Percentiles rank a stretch among this genome's conserved stretches.
Evolutionary conservation across 441 rosid species (phyloP).

Genomic region (Bocquillonia castaneifolia): DNA sequence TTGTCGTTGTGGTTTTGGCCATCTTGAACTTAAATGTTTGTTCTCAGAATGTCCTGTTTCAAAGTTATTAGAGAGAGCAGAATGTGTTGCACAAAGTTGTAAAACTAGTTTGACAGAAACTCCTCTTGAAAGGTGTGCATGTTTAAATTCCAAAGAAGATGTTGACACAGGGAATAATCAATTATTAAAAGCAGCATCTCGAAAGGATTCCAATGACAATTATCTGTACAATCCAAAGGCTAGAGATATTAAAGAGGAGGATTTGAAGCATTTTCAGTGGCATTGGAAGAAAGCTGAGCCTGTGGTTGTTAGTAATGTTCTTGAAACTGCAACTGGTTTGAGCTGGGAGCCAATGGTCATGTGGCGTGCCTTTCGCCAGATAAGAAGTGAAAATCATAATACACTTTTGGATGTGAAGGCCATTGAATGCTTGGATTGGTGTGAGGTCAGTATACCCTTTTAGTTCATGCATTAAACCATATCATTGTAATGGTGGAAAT

Average conservation of each 20-base stretch:
- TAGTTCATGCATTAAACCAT: background rate
- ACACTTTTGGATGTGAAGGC: constrained; percentile 50
- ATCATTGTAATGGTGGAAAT: background rate
- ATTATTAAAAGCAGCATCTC: constrained; percentile 58
- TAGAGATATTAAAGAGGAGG: constrained; percentile 39
- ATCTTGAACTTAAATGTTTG: constrained; percentile 45
- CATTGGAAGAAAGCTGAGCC: constrained; percentile 89
- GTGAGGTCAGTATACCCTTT: constrained; percentile 57
- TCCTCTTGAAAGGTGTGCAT: constrained; percentile 37
- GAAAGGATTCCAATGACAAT: constrained; percentile 54
- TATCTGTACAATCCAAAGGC: constrained; percentile 64
- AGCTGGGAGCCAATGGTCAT: constrained; percentile 97
- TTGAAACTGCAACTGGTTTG: constrained; percentile 62
- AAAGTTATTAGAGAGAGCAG: constrained; percentile 48
- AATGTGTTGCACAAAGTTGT: constrained; percentile 29
- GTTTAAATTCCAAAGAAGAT: constrained; percentile 35
- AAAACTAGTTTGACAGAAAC: constrained; percentile 20
- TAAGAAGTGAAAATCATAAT: constrained; percentile 31
- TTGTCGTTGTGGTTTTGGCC: constrained; percentile 57
- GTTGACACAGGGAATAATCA: constrained; percentile 26
- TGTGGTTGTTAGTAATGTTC: constrained; percentile 67
- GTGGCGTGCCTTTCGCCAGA: constrained; percentile 84
- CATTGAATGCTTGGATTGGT: constrained; percentile 65
- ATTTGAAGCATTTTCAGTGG: constrained; percentile 63
- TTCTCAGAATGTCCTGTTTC: constrained; percentile 42